These are phyloP conservation scores for Apophysomyces elegans DNA, from an alignment of 371 early-diverging fungal species.

Conservation along the genomic window DNA sequence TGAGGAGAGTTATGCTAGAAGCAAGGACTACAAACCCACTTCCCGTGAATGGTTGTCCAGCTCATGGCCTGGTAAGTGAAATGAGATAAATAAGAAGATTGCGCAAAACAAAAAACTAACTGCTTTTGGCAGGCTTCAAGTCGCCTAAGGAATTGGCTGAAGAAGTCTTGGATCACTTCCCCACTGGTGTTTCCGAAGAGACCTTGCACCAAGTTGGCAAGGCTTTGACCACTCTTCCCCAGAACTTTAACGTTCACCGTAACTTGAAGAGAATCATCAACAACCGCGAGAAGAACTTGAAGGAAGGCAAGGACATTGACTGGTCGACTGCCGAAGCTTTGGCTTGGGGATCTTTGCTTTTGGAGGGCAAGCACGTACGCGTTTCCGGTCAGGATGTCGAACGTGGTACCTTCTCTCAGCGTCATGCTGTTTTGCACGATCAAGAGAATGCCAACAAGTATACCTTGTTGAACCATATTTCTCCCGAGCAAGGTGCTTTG, in stretches of 20 bases:
- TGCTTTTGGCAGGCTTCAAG: slow-evolving; percentile 51
- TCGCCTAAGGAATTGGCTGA: slow-evolving; percentile 84
- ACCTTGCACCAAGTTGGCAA: slow-evolving; percentile 81
- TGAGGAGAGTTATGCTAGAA: slow-evolving; percentile 88
- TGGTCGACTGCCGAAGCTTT: slow-evolving; percentile 97
- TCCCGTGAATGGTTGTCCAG: slow-evolving; percentile 94
- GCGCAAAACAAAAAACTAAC: not conserved
- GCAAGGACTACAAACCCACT: slow-evolving; percentile 88
- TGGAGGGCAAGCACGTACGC: slow-evolving; percentile 91
- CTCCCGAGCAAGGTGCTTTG: slow-evolving; percentile 82
- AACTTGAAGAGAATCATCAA: slow-evolving; percentile 87
- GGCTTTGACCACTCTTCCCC: slow-evolving; percentile 79
- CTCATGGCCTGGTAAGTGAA: slow-evolving; percentile 77
- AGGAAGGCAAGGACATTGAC: slow-evolving; percentile 83
- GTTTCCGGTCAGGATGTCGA: slow-evolving; percentile 97
- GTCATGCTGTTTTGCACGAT: slow-evolving; percentile 95
- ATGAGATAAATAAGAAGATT: not conserved
- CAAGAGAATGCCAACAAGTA: slow-evolving; percentile 77
- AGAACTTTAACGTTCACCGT: slow-evolving; percentile 86
- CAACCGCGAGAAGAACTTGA: slow-evolving; percentile 79
- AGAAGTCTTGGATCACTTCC: slow-evolving; percentile 65
- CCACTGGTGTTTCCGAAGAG: slow-evolving; percentile 83
- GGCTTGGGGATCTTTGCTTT: slow-evolving; percentile 90
- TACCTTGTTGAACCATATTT: slow-evolving; percentile 83
- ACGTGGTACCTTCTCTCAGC: slow-evolving; percentile 97